Evolutionary conservation across 192 early-diverging fungal species (phyloP), one percentile per base, ranked within the genome.

Genomic region (Entrophospora sp.): DNA sequence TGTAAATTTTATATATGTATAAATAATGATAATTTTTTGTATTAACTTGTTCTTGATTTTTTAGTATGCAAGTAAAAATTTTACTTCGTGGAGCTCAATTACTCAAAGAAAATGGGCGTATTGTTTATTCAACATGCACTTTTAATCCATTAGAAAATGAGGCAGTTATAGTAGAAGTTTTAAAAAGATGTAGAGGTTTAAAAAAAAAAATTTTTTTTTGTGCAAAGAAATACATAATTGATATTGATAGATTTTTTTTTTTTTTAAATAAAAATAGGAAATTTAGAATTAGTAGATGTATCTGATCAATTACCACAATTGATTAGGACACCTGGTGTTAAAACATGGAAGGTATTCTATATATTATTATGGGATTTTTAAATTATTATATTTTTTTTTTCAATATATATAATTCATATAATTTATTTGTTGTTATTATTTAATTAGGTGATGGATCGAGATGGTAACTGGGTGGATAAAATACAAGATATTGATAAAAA

Each of bases 71-170:
- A 77, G 66, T 90, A 38, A 84, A 86, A 65, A 97, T 99, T 69
- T 81, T 97, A 49, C 73, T 84, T 72, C 90, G 95, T 69, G 95
- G 87, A 4, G 84, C 83, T 65, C 83, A 95, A 64, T 78, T 99
- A 58, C 72, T 91, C 53, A 95, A 95, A 79, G 78, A 90, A 38
- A 92, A 90, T 40, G 97, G 94, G 1, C 82, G 92, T 32, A 79
- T 99, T 59, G 97, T 99, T 0, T 99, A 98, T 71, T 96, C 94
- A 32, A 99, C 97, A 2, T 99, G 97, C 80, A 92, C 94, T 31
- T 88, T 99, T 72, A 99, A 99, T 72, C 95, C 97, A 16, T 77
- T 97, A 59, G 95, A 98, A 74, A 95, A 97, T 68, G 95, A 99
- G 76, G 93, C 94, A 5, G 94, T 98, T 38, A 90, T 98, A 1